These are phyloP conservation scores for Mycena rebaudengoi DNA, from an alignment of 768 basidiomycete genomes.

Conservation along the genomic window DNA sequence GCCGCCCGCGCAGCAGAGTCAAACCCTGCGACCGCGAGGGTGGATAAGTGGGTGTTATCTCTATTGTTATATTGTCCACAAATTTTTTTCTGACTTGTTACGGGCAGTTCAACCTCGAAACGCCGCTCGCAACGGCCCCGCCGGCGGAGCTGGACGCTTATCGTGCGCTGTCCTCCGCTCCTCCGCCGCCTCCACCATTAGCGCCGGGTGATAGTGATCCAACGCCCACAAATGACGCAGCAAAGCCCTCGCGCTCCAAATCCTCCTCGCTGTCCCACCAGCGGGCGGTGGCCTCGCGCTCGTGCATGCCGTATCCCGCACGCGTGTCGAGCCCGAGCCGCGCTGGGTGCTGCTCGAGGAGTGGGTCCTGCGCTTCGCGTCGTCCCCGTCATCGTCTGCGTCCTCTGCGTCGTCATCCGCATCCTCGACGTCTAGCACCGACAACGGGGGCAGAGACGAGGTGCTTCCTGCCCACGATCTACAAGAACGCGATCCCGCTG, in stretches of 20 bases:
- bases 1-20: slow-evolving; percentile 64
- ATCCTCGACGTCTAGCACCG: not conserved
- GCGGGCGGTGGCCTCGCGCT: slow-evolving; percentile 75
- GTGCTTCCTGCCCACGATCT: slow-evolving; percentile 78
- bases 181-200: slow-evolving; percentile 33
- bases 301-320: slow-evolving; percentile 69
- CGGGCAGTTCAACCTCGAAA: slow-evolving; percentile 81
- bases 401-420: slow-evolving; percentile 9
- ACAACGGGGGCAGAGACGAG: slow-evolving; percentile 53
- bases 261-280: slow-evolving; percentile 76
- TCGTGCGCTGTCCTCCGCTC: slow-evolving; percentile 60
- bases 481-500: slow-evolving; percentile 85
- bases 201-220: too few relatives aligned
- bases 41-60: slow-evolving; percentile 82
- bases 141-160: slow-evolving; percentile 68
- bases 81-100: not conserved
- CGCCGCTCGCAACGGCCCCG: slow-evolving; percentile 73
- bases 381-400: slow-evolving; percentile 29
- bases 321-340: slow-evolving; percentile 75
- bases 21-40: slow-evolving; percentile 42
- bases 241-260: slow-evolving; percentile 67
- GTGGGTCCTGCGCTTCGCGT: slow-evolving; percentile 64
- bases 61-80: not conserved
- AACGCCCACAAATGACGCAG: too few relatives aligned
- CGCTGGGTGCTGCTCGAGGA: slow-evolving; percentile 76